Base-by-base conservation (phyloP, 345 rosid species). In the Stellera chamaejasme region DNA sequence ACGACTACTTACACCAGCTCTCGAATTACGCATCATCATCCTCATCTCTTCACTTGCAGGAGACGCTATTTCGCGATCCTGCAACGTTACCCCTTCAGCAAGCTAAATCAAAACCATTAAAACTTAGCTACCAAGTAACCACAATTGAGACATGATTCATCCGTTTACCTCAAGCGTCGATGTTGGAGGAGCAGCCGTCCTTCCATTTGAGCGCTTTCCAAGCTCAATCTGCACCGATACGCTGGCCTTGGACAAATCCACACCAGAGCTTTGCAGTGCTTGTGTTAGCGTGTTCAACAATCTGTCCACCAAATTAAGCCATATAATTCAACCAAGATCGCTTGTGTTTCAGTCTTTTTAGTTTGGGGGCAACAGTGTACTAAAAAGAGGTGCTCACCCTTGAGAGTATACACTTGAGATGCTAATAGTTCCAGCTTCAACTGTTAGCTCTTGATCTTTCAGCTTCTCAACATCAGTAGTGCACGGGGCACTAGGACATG, bases 171-270 rank as follows among this genome's bases (percentile, higher is more conserved):
- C 80, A 25, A 63, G 8, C 10, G 50, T 60, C 45, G 79, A 67
- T 41, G 71, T 43, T 28, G 58, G 56, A 27, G 58, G 56, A 27
- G 70, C 56, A 48, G 61, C 43, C 10, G 65, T 47, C 32, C 50
- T 48, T 4, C 60, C 13, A 36, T 44, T 66, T 11, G 68, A 64
- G 58, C 68, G 85, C 73, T 93, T 93, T 51, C 96, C 96, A 0
- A 93, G 75, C 60, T 90, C 87, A 8, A 93, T 87, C 64, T 93
- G 81, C 54, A 93, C 96, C 5, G 97, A 87, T 64, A 93, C 70
- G 77, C 69, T 90, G 67, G 97, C 96, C 71, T 77, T 71, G 11
- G 97, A 80, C 51, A 93, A 73, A 72, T 93, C 97, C 45, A 93
- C 95, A 58, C 99, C 99, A 43, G 95, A 81, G 52, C 71, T 80